Base-by-base conservation (phyloP, 2,329 filamentous ascomycete species). In the Fusarium sp. region DNA sequence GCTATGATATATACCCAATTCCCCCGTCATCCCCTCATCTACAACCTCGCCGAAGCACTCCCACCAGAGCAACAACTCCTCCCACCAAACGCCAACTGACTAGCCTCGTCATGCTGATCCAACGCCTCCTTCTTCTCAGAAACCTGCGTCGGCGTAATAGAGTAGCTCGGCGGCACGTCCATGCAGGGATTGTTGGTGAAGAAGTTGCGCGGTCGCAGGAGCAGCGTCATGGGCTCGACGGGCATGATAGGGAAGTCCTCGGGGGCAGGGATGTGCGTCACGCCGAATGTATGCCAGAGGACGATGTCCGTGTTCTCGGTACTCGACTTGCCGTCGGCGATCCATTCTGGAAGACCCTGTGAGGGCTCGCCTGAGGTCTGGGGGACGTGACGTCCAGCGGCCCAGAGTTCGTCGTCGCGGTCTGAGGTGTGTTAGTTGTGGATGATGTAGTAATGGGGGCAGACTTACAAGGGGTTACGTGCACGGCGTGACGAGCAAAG, bases 181-280 rank as follows among this genome's bases (percentile, higher is more conserved):
- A 96, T 79, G 51, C 87, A 90, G 3, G 92, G 92, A 73, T 94
- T 96, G 68, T 85, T 83, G 22, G 83, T 78, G 77, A 96, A 96
- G 83, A 96, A 96, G 79, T 96, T 89, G 38, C 92, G 80, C 4
- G 92, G 92, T 29, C 91, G 81, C 36, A 96, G 80, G 32, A 96
- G 82, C 67, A 96, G 79, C 2, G 87, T 91, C 84, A 97, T 93
- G 1, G 91, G 91, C 80, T 93, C 91, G 0, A 86, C 90, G 0
- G 92, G 92, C 93, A 97, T 97, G 68, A 97, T 83, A 28, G 93
- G 93, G 80, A 92, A 97, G 76, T 97, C 93, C 74, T 97, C 93
- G 0, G 93, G 92, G 0, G 91, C 81, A 0, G 93, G 93, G 80
- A 97, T 94, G 74, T 97, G 93, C 1, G 90, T 94, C 32, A 97